Base-by-base conservation (phyloP, 768 basidiomycete genomes). In the Psilocybe sp. region DNA sequence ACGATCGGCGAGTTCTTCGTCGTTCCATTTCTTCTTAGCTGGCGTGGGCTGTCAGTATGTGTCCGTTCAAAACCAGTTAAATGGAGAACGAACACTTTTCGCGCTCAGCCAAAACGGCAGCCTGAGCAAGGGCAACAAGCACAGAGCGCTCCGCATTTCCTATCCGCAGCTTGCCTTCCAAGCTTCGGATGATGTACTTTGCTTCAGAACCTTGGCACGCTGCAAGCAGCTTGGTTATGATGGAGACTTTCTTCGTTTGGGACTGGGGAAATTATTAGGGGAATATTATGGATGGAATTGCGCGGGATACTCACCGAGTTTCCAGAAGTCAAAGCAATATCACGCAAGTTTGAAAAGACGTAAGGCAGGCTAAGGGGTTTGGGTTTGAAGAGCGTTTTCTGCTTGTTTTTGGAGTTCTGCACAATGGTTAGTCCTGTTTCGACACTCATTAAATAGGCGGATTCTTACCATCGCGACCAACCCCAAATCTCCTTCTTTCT, bases 141-240 rank as follows among this genome's bases (percentile, higher is more conserved):
- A 97, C 87, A 0, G 94, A 95, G 47, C 92, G 86, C 65, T 98
- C 97, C 6, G 97, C 97, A 63, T 98, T 89, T 37, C 97, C 92
- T 63, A 99, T 98, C 12, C 97, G 82, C 34, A 99, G 80, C 67
- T 99, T 99, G 52, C 97, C 97, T 71, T 98, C 95, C 55, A 98
- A 71, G 63, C 91, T 93, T 36, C 96, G 86, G 33, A 98, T 87
- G 57, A 98, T 90, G 65, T 95, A 99, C 64, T 98, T 98, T 18
- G 97, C 95, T 69, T 99, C 97, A 28, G 80, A 72, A 51, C 85
- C 92, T 60, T 91, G 87, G 64, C 95, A 98, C 1, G 92, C 86
- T 3, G 95, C 94, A 2, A 99, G 77, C 2, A 99, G 78, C 63
- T 93, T 92, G 36, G 92, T 96, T 63, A 99, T 94, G 52, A 96